Base-by-base conservation (phyloP, 163 green algal species). In the Prototheca stagnorum region DNA sequence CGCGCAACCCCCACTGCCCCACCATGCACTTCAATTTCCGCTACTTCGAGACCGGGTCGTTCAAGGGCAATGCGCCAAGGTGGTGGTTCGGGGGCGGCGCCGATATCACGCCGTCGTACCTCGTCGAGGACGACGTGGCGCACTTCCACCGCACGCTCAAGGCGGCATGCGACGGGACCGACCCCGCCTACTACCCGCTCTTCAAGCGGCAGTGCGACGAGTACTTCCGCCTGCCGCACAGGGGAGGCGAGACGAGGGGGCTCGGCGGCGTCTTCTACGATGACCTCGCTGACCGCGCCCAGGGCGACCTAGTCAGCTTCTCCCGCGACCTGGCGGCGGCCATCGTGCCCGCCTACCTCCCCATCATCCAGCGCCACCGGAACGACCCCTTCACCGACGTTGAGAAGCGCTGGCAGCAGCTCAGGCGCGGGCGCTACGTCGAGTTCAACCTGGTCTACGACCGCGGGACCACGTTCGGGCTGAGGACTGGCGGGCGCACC, bases 21-120 rank as follows among this genome's bases (percentile, higher is more conserved):
- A 99, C 91, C 27, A 94, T 97, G 85, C 91, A 99, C 80, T 96
- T 97, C 74, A 98, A 99, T 79, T 98, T 97, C 78, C 74, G 88
- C 26, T 99, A 96, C 65, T 99, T 99, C 62, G 79, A 97, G 70
- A 67, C 61, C 1, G 76, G 86, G 43, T 72, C 84, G 16, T 94
- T 72, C 72, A 80, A 87, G 24, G 81, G 79, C 57, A 68, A 95
- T 36, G 86, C 75, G 21, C 71, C 59, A 17, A 83, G 94, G 65
- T 98, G 86, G 88, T 99, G 91, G 91, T 99, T 98, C 70, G 91
- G 91, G 33, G 91, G 91, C 45, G 91, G 91, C 61, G 96, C 84
- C 21, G 91, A 99, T 67, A 92, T 99, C 71, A 99, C 91, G n/a
- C 91, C 91, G 22, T 73, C 43, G 44, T 99, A 95, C 61, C 44